Base-by-base conservation (phyloP, 345 rosid species). In the Eucalyptus cloeziana region DNA sequence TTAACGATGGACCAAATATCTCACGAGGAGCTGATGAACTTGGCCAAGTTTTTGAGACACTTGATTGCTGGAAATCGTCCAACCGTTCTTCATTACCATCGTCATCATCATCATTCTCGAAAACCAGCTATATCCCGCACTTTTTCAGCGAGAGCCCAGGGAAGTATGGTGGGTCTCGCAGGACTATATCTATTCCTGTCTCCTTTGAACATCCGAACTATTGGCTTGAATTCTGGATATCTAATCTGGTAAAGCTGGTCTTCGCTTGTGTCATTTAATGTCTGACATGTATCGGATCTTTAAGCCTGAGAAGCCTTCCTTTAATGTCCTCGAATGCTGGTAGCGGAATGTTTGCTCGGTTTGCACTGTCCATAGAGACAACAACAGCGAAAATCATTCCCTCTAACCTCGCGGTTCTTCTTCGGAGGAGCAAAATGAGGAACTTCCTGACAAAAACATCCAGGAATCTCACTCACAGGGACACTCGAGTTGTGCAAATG, bases 391-490 rank as follows among this genome's bases (percentile, higher is more conserved):
- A 40, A 40, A 40, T 40, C 1, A 40, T 87, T 30, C 50, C 91
- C 94, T 89, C 54, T 93, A 47, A 96, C 88, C 85, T 91, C 90
- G 6, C 33, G 64, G 92, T 49, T 49, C 14, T 92, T 95, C 47
- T 87, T 92, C 2, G 62, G 94, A 88, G 92, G 89, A 37, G 94
- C 87, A 67, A 89, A 94, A 4, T n/a, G 87, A 19, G 92, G 85
- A 5, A 37, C 85, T 15, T 91, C 94, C 58, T 88, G 93, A 49
- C 90, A 80, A 88, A 95, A 93, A 96, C 97, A 96, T 67, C 90
- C 86, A 12, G 97, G 97, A 58, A 94, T 87, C 45, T 86, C 90
- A 86, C 93, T 93, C 86, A 96, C 97, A 24, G 97, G 97, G 87
- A 96, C 87, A 86, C 95, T 94, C 50, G 93, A 90, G 89, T 90